phyloP scores from a whole-genome alignment of 1,284 basidiomycete species.

The Cutaneotrichosporon dermatis region DNA sequence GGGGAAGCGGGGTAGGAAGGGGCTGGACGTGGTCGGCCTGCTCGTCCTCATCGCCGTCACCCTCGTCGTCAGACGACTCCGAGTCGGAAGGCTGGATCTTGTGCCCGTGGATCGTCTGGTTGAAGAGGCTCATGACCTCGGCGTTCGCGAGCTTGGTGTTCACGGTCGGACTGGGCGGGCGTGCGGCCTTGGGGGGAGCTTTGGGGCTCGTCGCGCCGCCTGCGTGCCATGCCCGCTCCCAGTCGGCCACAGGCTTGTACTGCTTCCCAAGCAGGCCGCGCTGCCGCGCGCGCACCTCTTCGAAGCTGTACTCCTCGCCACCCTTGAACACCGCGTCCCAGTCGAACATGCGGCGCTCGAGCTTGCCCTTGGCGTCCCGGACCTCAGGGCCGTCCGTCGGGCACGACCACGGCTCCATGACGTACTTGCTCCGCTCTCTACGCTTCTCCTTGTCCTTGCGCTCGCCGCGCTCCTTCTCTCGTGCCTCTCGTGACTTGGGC shows the following conservation, averaged over 20 bases:
- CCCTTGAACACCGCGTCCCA: conserved; percentile 47
- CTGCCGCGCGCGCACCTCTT: conserved; percentile 47
- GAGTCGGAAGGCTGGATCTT: conserved; percentile 45
- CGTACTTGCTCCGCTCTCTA: conserved; percentile 12
- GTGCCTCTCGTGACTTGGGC: background rate
- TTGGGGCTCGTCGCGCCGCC: conserved; percentile 43
- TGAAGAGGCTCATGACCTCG: conserved; percentile 92
- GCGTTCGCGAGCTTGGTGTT: conserved; percentile 84
- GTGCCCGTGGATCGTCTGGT: conserved; percentile 59
- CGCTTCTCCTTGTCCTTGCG: conserved; percentile 13
- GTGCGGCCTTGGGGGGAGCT: conserved; percentile 33
- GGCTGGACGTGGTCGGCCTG: conserved; percentile 31
- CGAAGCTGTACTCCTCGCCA: conserved; percentile 49
- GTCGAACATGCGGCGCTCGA: conserved; percentile 46
- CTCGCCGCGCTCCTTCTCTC: conserved; percentile 4
- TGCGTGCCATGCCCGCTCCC: conserved; percentile 45
- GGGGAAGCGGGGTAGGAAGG: conserved; percentile 41
- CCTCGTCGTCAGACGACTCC: conserved; percentile 35
- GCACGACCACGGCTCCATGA: conserved; percentile 36
- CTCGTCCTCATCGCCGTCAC: conserved; percentile 48
- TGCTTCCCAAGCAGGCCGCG: conserved; percentile 43
- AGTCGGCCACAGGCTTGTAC: conserved; percentile 40
- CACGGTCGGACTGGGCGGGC: conserved; percentile 63
- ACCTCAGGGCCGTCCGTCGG: conserved; percentile 44
- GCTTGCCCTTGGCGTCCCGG: conserved; percentile 38